Evolutionary conservation across 768 basidiomycete species (phyloP).

Genomic region (Boletales sp.): DNA sequence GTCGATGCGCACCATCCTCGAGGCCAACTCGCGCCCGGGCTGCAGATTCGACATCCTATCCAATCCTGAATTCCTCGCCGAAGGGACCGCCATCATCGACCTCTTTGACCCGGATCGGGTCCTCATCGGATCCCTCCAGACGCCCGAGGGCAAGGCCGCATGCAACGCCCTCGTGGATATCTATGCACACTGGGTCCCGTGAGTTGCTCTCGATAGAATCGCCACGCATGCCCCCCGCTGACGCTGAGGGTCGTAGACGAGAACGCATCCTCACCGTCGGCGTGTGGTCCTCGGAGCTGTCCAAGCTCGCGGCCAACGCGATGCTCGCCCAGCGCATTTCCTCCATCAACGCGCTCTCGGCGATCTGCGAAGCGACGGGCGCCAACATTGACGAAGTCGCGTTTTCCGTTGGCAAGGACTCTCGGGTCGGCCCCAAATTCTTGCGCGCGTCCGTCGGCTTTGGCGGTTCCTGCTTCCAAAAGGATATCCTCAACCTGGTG

Average conservation of each 20-base stretch:
- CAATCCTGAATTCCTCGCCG: slow-evolving; percentile 98
- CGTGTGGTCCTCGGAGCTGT: slow-evolving; percentile 97
- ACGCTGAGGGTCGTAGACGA: slow-evolving; percentile 36
- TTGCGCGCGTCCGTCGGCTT: slow-evolving; percentile 94
- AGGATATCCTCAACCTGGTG: slow-evolving; percentile 98
- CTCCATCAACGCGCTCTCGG: slow-evolving; percentile 95
- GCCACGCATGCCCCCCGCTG: not conserved
- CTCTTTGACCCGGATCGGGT: slow-evolving; percentile 91
- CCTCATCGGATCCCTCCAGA: slow-evolving; percentile 93
- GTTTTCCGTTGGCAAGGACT: slow-evolving; percentile 88
- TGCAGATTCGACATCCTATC: slow-evolving; percentile 97
- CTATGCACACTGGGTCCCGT: slow-evolving; percentile 97
- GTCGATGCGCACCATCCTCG: slow-evolving; percentile 98
- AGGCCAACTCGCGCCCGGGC: slow-evolving; percentile 92
- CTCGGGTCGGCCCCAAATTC: slow-evolving; percentile 93
- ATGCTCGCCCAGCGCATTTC: slow-evolving; percentile 99
- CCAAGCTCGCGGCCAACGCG: slow-evolving; percentile 98
- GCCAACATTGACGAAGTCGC: slow-evolving; percentile 99
- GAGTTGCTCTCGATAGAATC: slow-evolving; percentile 32
- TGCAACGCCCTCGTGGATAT: slow-evolving; percentile 73
- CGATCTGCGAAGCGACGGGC: slow-evolving; percentile 98
- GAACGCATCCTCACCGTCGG: slow-evolving; percentile 90
- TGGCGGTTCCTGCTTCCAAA: slow-evolving; percentile 99
- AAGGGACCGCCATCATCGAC: slow-evolving; percentile 93
- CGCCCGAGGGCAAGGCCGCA: slow-evolving; percentile 78